Evolutionary conservation across 805 yeast genomes (phyloP).

Genomic region (Metschnikowia similis): DNA sequence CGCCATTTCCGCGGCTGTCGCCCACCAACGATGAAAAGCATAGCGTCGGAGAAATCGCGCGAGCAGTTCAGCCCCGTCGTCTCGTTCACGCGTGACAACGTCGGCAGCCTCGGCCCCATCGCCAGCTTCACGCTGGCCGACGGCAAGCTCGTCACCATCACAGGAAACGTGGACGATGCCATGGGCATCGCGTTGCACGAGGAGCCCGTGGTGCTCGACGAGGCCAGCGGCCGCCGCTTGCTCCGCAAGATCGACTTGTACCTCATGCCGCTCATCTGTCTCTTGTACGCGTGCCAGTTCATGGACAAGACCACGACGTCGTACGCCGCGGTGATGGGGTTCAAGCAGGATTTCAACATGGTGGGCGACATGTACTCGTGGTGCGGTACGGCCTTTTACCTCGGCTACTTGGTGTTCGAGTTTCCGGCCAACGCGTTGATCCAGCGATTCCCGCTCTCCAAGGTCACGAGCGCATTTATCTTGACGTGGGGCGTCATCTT

Average conservation of each 20-base stretch:
- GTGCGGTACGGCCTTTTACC: conserved; percentile 53
- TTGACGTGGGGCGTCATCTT: conserved; percentile 62
- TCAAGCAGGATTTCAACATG: conserved; percentile 48
- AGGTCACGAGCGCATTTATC: conserved; percentile 44
- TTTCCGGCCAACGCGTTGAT: conserved; percentile 43
- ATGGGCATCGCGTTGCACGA: conserved; percentile 37
- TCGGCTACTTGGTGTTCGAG: conserved; percentile 61
- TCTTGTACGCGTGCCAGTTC: conserved; percentile 53
- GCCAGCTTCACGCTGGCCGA: conserved; percentile 17
- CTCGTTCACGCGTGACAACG: conserved; percentile 14
- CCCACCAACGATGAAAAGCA: not conserved
- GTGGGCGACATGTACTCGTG: conserved; percentile 35
- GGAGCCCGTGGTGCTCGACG: conserved; percentile 20
- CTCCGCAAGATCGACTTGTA: conserved; percentile 48
- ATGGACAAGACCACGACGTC: conserved; percentile 57
- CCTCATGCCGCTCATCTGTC: conserved; percentile 47
- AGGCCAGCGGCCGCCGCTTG: conserved; percentile 29
- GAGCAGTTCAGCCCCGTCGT: conserved; percentile 7
- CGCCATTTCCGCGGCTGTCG: too few species aligned
- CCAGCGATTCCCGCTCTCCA: conserved; percentile 57
- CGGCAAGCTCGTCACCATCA: conserved; percentile 21
- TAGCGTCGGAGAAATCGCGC: not conserved
- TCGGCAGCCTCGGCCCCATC: conserved; percentile 12
- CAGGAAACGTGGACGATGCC: conserved; percentile 45
- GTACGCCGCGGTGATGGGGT: conserved; percentile 65